Conservation (phyloP, 2,329 filamentous ascomycete genomes). For the Pseudogymnoascus sp. region DNA sequence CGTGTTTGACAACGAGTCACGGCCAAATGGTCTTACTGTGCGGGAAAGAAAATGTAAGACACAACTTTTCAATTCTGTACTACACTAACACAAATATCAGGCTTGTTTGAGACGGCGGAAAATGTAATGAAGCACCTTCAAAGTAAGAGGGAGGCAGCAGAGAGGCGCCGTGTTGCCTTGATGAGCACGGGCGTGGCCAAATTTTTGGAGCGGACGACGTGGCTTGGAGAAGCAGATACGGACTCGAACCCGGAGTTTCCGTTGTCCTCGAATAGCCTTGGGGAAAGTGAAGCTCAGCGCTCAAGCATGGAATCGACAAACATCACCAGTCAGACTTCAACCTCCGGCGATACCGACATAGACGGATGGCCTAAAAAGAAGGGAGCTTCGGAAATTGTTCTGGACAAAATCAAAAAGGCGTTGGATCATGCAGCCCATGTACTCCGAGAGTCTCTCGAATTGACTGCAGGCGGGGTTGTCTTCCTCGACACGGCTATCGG, state of each 20-base stretch:
- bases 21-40: constrained; percentile 38
- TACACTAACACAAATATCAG: constrained; percentile 9
- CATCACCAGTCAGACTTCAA: background rate
- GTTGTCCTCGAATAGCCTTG: background rate
- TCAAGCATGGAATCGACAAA: background rate
- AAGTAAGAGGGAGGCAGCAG: constrained; percentile 23
- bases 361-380: background rate
- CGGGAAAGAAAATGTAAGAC: constrained; percentile 30
- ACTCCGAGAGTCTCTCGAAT: constrained; percentile 24
- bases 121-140: constrained; percentile 24
- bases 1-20: constrained; percentile 33
- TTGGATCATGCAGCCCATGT: constrained; percentile 25
- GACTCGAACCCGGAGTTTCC: background rate
- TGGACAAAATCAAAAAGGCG: constrained; percentile 24
- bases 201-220: constrained; percentile 18
- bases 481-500: constrained; percentile 24
- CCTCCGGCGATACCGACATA: background rate
- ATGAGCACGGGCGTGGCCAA: constrained; percentile 21
- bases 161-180: constrained; percentile 18
- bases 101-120: constrained; percentile 17
- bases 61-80: background rate
- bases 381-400: constrained; percentile 10
- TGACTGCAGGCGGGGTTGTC: constrained; percentile 23
- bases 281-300: background rate
- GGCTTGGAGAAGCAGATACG: background rate